A percentile compares a stretch with the other conserved stretches of the same genome.
Evolutionary conservation across 495 filamentous ascomycete species (phyloP).

Genomic region (Neurospora tetrasperma): DNA sequence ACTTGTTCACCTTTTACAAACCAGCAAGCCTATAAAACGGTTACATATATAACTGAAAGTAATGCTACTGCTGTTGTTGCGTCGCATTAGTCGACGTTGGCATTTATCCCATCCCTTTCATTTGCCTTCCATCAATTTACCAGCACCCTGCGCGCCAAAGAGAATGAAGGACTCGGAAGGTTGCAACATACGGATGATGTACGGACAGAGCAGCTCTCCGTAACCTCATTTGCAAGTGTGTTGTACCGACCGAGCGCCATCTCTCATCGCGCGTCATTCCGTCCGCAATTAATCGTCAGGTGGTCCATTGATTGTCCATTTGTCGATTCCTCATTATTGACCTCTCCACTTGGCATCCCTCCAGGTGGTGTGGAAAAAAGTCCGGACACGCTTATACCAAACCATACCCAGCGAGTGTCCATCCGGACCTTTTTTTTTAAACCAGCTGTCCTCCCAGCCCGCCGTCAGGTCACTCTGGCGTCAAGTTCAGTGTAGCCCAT

Average conservation of each 20-base stretch:
- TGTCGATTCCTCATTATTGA: not conserved
- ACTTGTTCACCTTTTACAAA: not conserved
- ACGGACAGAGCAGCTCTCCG: not conserved
- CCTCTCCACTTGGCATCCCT: not conserved
- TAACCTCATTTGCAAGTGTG: not conserved
- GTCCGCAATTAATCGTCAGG: not conserved
- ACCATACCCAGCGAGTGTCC: too few relatives aligned
- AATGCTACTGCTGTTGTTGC: not conserved
- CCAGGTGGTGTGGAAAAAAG: too few relatives aligned
- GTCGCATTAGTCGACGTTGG: not conserved
- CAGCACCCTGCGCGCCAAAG: not conserved
- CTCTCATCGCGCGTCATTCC: not conserved
- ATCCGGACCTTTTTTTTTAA: too few relatives aligned
- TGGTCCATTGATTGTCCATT: not conserved
- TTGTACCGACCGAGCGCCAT: not conserved
- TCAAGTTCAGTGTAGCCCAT: not conserved
- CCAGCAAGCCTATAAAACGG: not conserved
- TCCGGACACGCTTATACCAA: too few relatives aligned
- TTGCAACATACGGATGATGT: not conserved
- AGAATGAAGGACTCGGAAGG: not conserved
- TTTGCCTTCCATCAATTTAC: not conserved
- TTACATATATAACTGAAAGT: not conserved
- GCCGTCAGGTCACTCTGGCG: not conserved
- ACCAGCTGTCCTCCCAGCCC: not conserved
- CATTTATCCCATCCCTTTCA: conserved; percentile 1